phyloP scores from a whole-genome alignment of 202 grass and related monocot species.

The Panicum virgatum region DNA sequence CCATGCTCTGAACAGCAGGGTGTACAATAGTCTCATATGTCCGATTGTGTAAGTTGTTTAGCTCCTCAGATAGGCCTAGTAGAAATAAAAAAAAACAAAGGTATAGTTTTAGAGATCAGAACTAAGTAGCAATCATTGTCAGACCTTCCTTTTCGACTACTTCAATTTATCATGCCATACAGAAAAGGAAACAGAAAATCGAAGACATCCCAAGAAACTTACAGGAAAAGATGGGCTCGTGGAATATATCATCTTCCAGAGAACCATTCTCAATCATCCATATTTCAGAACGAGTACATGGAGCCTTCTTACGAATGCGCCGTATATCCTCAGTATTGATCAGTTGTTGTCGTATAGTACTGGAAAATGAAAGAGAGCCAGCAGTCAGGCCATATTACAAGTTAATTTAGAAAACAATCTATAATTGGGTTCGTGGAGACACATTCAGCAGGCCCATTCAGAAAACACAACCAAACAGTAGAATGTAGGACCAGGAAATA shows the following conservation, averaged over 20 bases:
- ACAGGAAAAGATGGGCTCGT: conserved; percentile 58
- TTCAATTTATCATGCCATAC: neutral
- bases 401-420: too few relatives aligned
- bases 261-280: conserved; percentile 97
- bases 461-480: conserved; percentile 23
- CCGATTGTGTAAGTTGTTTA: conserved; percentile 54
- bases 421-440: conserved; percentile 8
- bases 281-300: conserved; percentile 94
- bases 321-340: conserved; percentile 95
- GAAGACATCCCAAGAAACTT: conserved; percentile 38
- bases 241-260: conserved; percentile 91
- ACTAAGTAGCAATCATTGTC: neutral
- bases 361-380: conserved; percentile 38
- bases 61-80: conserved; percentile 67
- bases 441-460: conserved; percentile 8
- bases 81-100: conserved; percentile 32
- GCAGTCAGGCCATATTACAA: conserved; percentile 4
- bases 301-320: conserved; percentile 97
- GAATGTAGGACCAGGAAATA: conserved; percentile 10
- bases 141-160: conserved; percentile 17
- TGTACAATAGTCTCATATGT: conserved; percentile 52
- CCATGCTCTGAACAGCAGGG: conserved; percentile 28
- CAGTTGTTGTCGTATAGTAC: conserved; percentile 93
- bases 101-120: conserved; percentile 21
- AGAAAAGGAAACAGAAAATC: conserved; percentile 34